A percentile compares a stretch with the other conserved stretches of the same genome.
Conservation (phyloP, 1,139 yeast species). For the Groenewaldozyma auringiensis region DNA sequence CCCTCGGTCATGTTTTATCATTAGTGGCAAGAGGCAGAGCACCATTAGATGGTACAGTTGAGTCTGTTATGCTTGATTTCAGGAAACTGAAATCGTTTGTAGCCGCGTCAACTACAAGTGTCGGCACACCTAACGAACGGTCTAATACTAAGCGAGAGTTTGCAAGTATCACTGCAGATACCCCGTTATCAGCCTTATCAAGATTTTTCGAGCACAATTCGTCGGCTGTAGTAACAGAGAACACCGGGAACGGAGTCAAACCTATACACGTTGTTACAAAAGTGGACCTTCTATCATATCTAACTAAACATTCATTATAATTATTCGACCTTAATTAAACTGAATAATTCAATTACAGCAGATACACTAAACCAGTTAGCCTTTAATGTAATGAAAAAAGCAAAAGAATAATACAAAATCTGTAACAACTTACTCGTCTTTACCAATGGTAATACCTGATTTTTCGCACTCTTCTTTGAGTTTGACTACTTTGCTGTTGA, state of each 20-base stretch:
- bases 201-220: constrained; percentile 82
- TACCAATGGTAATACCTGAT: constrained; percentile 15
- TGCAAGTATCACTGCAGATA: constrained; percentile 59
- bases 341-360: constrained; percentile 4
- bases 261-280: constrained; percentile 84
- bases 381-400: not conserved
- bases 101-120: constrained; percentile 33
- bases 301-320: constrained; percentile 32
- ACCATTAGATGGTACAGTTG: constrained; percentile 53
- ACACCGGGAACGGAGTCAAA: constrained; percentile 36
- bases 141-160: constrained; percentile 51
- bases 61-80: constrained; percentile 63
- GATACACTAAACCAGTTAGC: constrained; percentile 1
- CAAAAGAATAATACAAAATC: too few species aligned
- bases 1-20: constrained; percentile 66
- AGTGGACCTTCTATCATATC: constrained; percentile 71
- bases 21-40: constrained; percentile 57
- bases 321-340: not conserved
- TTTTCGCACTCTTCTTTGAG: constrained; percentile 16
- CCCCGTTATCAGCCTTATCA: constrained; percentile 63
- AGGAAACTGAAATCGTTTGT: constrained; percentile 52
- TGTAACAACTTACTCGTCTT: constrained; percentile 16
- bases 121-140: constrained; percentile 44
- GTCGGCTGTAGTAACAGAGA: constrained; percentile 74
- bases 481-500: not conserved